Conservation (phyloP, 2,329 filamentous ascomycete species). For the Colletotrichum sp. region DNA sequence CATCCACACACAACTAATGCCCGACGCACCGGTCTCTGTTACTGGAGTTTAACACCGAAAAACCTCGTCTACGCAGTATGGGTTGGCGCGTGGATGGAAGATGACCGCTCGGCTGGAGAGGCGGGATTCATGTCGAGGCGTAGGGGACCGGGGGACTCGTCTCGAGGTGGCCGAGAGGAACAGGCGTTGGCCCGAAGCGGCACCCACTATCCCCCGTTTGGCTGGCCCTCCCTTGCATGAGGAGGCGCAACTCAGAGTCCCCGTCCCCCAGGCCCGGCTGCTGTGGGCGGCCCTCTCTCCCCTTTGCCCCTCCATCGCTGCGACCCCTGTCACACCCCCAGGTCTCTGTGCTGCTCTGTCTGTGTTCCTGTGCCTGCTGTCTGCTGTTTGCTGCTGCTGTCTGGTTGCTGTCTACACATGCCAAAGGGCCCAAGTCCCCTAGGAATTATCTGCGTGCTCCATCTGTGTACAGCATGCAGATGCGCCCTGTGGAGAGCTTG, state of each 20-base stretch:
- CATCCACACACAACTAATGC: not conserved
- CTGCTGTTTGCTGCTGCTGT: not conserved
- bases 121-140: not conserved
- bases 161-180: conserved; percentile 8
- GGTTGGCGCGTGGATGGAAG: not conserved
- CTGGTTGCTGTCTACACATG: not conserved
- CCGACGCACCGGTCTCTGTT: not conserved
- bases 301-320: not conserved
- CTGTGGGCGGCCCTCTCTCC: not conserved
- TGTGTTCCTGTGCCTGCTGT: not conserved
- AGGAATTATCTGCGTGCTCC: not conserved
- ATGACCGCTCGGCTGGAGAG: not conserved
- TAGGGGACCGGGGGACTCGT: not conserved
- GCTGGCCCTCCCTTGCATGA: not conserved
- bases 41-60: not conserved
- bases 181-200: conserved; percentile 14
- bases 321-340: not conserved
- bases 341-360: not conserved
- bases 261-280: not conserved
- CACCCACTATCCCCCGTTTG: not conserved
- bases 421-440: not conserved
- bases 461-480: not conserved
- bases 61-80: not conserved
- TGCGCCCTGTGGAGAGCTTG: not conserved
- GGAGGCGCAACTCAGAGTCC: not conserved